A percentile compares a stretch with the other conserved stretches of the same genome.
Conservation (phyloP, 805 yeast genomes). For the Pichia cabralensis region DNA sequence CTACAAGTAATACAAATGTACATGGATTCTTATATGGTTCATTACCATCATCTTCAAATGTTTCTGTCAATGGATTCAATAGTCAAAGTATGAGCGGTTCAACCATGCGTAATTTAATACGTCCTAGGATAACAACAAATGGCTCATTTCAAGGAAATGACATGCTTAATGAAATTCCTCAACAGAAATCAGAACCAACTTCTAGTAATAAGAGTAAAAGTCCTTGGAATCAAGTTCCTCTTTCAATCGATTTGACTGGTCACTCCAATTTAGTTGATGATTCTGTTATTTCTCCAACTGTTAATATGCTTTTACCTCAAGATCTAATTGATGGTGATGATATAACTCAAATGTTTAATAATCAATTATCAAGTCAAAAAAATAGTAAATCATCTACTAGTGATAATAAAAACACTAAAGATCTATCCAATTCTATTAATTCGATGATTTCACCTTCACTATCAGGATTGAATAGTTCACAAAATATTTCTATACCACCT, state of each 20-base stretch:
- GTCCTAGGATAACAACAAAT: slow-evolving; percentile 3
- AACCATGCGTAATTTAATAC: slow-evolving; percentile 2
- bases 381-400: no score
- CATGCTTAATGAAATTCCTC: slow-evolving; percentile 1
- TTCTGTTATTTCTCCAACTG: slow-evolving; percentile 11
- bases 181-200: no score
- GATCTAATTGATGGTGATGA: slow-evolving; percentile 22
- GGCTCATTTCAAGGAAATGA: slow-evolving; percentile 6
- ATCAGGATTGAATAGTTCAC: no score
- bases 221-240: no score
- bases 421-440: no score
- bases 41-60: slow-evolving; percentile 1
- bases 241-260: slow-evolving; percentile 1
- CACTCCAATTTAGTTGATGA: slow-evolving; percentile 6
- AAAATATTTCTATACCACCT: background rate
- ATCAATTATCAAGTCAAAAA: slow-evolving; percentile 2
- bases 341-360: slow-evolving; percentile 5
- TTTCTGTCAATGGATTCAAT: slow-evolving; percentile 1
- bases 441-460: slow-evolving; percentile 1
- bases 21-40: slow-evolving; percentile 6
- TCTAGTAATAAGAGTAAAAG: slow-evolving; percentile 4
- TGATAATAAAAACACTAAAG: no score
- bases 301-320: slow-evolving; percentile 23
- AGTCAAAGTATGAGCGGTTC: no score
- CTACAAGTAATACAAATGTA: slow-evolving; percentile 7